phyloP scores from a whole-genome alignment of 371 early-diverging fungal genomes.

The Zychaea mexicana region DNA sequence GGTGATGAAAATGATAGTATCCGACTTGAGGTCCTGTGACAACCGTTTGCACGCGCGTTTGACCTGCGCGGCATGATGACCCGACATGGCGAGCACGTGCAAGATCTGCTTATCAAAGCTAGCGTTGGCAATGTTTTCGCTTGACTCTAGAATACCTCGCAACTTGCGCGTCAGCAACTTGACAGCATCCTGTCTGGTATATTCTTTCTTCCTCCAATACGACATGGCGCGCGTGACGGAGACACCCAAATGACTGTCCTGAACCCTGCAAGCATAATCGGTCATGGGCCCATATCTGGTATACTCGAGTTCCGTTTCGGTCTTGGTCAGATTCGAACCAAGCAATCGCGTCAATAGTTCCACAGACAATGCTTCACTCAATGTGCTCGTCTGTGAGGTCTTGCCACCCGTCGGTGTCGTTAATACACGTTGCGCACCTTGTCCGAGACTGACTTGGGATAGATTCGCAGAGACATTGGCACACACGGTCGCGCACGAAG shows the following conservation, averaged over 20 bases:
- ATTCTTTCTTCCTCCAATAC: constrained; percentile 26
- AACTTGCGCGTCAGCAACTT: constrained; percentile 50
- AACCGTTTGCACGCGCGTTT: constrained; percentile 12
- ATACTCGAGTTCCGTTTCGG: constrained; percentile 56
- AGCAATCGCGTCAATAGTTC: constrained; percentile 51
- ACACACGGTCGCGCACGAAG: not conserved
- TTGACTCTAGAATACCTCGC: constrained; percentile 37
- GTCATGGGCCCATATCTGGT: constrained; percentile 49
- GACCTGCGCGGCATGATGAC: constrained; percentile 24
- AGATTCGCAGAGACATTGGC: not conserved
- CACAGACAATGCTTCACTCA: constrained; percentile 55
- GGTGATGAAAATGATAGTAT: constrained; percentile 26
- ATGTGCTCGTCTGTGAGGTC: constrained; percentile 21
- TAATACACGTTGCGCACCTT: constrained; percentile 26
- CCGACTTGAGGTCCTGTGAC: not conserved
- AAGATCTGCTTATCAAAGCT: constrained; percentile 52
- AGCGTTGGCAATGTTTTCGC: constrained; percentile 33
- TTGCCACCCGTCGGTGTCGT: constrained; percentile 54
- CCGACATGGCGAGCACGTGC: constrained; percentile 56
- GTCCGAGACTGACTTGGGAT: not conserved
- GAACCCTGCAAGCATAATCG: constrained; percentile 49
- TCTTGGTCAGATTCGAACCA: constrained; percentile 46
- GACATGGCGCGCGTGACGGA: constrained; percentile 60
- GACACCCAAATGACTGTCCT: constrained; percentile 33
- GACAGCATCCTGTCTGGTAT: constrained; percentile 38